These are phyloP conservation scores for Fusarium sororula DNA, from an alignment of 2,329 filamentous ascomycete genomes.

Conservation along the genomic window DNA sequence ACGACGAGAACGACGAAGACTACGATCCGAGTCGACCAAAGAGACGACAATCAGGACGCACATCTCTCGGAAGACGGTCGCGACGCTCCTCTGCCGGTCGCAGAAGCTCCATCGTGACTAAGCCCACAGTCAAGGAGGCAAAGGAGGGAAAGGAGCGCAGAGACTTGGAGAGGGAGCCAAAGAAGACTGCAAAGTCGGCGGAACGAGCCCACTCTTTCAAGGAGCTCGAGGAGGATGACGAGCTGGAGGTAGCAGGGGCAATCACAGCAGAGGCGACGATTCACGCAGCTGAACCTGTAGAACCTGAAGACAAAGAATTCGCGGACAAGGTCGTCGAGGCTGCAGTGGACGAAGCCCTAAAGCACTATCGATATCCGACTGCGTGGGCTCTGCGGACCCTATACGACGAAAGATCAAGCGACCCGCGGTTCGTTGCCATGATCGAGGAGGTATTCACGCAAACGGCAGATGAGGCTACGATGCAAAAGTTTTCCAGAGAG, in stretches of 20 bases:
- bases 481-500: slow-evolving; percentile 60
- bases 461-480: slow-evolving; percentile 62
- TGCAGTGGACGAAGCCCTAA: slow-evolving; percentile 67
- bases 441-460: slow-evolving; percentile 67
- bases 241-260: slow-evolving; percentile 2
- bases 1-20: slow-evolving; percentile 54
- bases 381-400: slow-evolving; percentile 69
- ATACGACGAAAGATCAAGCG: slow-evolving; percentile 65
- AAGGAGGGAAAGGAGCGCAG: slow-evolving; percentile 24
- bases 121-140: slow-evolving; percentile 28
- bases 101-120: slow-evolving; percentile 38
- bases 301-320: slow-evolving; percentile 53
- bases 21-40: slow-evolving; percentile 53
- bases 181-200: slow-evolving; percentile 4
- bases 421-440: slow-evolving; percentile 64
- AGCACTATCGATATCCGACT: slow-evolving; percentile 66
- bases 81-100: slow-evolving; percentile 37
- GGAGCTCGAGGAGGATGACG: slow-evolving; percentile 15
- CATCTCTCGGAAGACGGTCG: slow-evolving; percentile 44
- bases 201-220: slow-evolving; percentile 14
- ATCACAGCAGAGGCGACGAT: slow-evolving; percentile 27
- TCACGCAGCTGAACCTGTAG: slow-evolving; percentile 30
- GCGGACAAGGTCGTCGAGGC: slow-evolving; percentile 63
- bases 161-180: slow-evolving; percentile 17
- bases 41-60: slow-evolving; percentile 47